Evolutionary conservation across 495 filamentous ascomycete genomes (phyloP), one percentile per base, ranked within the genome.

Genomic region (Hypoxylon subgilvum): DNA sequence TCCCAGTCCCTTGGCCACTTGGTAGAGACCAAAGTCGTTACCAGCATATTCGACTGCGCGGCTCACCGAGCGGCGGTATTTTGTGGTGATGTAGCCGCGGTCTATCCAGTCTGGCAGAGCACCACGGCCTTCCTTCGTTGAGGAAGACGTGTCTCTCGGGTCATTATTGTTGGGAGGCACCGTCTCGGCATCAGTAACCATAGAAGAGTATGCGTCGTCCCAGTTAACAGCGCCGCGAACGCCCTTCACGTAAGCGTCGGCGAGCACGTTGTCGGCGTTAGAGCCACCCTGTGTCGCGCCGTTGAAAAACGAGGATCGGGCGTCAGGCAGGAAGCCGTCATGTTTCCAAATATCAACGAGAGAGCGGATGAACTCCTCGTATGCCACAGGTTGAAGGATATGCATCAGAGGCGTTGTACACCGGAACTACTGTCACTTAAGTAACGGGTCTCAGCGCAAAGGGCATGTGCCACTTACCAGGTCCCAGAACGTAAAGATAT

Each of bases 241-340:
- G 1, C 86, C 86, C 52, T 90, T 90, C 27, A 90, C 82, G 56
- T 85, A 90, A 1, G 87, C 86, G 62, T 91, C 88, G 0, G 87
- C 88, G 18, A 91, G 79, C 6, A 91, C 76, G 54, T 87, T 89
- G 67, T 91, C 88, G 1, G 83, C 83, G 57, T 90, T 89, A 5
- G 83, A 88, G 6, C 88, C 88, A 5, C 87, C 88, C 60, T 91
- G 88, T 1, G 79, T 80, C 9, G 81, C 77, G 38, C 88, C 88
- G 54, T 89, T 91, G 71, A 80, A 89, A 67, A 89, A 88, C 9
- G 82, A 86, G 3, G 83, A 86, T n/a, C 84, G 79, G 1, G 71
- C 83, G 58, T 88, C 85, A 1, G 86, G 84, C 49, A 86, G 69
- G 61, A 79, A 89, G 6, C 87, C 87, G 8, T 87, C 86, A 57